Evolutionary conservation across 1,139 yeast species (phyloP), one percentile per base, ranked within the genome.

Genomic region (Taphrina flavorubra): DNA sequence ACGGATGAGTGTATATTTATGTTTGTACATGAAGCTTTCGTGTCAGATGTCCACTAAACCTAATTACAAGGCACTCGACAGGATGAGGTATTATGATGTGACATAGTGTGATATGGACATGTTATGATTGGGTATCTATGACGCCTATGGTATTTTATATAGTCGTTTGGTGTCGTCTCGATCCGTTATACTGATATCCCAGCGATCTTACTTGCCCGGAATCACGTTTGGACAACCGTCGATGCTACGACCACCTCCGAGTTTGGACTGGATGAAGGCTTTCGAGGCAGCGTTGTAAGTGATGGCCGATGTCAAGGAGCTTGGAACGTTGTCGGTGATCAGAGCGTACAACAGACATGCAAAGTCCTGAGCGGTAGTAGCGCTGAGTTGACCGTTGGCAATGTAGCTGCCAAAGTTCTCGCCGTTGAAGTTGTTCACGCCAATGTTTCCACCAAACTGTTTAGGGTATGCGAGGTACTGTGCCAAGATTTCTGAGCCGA

Each of bases 261-360:
- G 14, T 16, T 25, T 56, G 8, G 60, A 37, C 8, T 40, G 14
- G 34, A 56, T 39, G 49, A 56, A 56, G 20, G 60, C 49, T 16
- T 39, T 37, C 16, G 60, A 39, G 20, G 49, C 49, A 25, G 47
- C 49, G 37, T 56, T 56, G 60, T 56, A 56, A 13, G 60, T 56
- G 34, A 56, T 56, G 31, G 49, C 60, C 4, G 42, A 31, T 7
- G 60, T 56, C 60, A 56, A 18, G 6, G 60, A 56, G 16, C 60
- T 53, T 53, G 67, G 67, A 14, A 51, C 39, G 46, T 63, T 63
- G 67, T 63, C 67, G 7, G 67, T 63, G 8, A 49, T 20, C 25
- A 55, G 51, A 13, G 25, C 51, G 39, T 42, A 63, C 14, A 63
- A 36, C 18, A 63, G 61, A 46, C 67, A 63, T 7, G 16, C 44